These are phyloP conservation scores for Phytophthora aleatoria DNA, from an alignment of 352 stramenopile genomes.

Conservation along the genomic window DNA sequence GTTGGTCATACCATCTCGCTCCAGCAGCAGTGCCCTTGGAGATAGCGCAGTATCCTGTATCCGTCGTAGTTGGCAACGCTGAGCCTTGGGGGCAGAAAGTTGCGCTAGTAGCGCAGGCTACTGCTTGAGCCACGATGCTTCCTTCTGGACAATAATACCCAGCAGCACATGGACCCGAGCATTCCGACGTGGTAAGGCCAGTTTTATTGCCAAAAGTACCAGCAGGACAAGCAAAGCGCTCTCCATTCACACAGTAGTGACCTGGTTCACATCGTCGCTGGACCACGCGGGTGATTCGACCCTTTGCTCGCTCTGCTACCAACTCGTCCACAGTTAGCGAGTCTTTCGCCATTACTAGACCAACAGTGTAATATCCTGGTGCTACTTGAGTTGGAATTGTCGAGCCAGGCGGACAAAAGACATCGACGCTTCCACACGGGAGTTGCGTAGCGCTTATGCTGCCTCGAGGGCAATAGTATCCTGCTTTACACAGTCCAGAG, in stretches of 20 bases:
- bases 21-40: conserved; percentile 1
- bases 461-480: conserved; percentile 64
- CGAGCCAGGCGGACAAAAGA: conserved; percentile 62
- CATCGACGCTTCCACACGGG: conserved; percentile 40
- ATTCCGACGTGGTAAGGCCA: conserved; percentile 46
- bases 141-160: conserved; percentile 74
- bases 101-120: conserved; percentile 36
- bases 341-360: conserved; percentile 8
- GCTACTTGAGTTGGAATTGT: conserved; percentile 36
- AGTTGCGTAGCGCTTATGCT: conserved; percentile 44
- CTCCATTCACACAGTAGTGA: conserved; percentile 56
- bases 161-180: conserved; percentile 57
- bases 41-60: conserved; percentile 44
- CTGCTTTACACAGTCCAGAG: conserved; percentile 50
- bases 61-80: conserved; percentile 18
- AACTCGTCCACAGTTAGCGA: conserved; percentile 16
- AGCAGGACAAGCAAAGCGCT: conserved; percentile 44
- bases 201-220: conserved; percentile 58
- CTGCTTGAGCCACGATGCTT: conserved; percentile 46
- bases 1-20: conserved; percentile 36
- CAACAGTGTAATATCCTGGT: conserved; percentile 53
- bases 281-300: conserved; percentile 33
- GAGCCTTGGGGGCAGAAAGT: conserved; percentile 51
- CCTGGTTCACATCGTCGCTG: conserved; percentile 65
- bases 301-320: conserved; percentile 9